Conservation (phyloP, 2,329 filamentous ascomycete species). For the Neopestalotiopsis sp. region DNA sequence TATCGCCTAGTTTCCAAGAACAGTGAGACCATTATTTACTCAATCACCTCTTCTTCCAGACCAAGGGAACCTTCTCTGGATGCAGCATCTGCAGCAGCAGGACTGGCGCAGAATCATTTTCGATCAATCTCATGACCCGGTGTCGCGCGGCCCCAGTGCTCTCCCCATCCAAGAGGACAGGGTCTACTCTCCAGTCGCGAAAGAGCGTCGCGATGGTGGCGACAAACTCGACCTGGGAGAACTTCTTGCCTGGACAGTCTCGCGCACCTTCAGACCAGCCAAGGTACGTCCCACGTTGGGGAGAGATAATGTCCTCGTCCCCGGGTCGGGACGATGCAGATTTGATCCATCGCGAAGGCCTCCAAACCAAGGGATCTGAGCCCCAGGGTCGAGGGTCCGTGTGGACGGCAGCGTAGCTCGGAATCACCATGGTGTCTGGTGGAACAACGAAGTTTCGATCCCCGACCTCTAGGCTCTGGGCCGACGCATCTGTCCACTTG, state of each 20-base stretch:
- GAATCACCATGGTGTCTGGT: constrained; percentile 27
- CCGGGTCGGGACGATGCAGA: neutral
- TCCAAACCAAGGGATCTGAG: constrained; percentile 27
- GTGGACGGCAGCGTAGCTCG: constrained; percentile 29
- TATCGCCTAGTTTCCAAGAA: too few relatives aligned
- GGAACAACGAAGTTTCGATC: constrained; percentile 16
- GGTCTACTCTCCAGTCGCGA: constrained; percentile 29
- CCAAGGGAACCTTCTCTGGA: constrained; percentile 20
- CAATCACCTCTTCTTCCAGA: constrained; percentile 15
- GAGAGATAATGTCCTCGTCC: constrained; percentile 18
- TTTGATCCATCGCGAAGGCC: constrained; percentile 31
- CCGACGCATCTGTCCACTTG: constrained; percentile 6
- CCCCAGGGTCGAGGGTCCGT: constrained; percentile 33
- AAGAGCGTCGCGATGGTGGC: constrained; percentile 22
- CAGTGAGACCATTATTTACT: neutral
- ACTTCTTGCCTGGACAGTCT: constrained; percentile 22
- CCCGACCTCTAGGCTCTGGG: neutral
- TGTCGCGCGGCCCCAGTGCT: constrained; percentile 8
- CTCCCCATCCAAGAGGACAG: constrained; percentile 24
- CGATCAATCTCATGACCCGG: constrained; percentile 16
- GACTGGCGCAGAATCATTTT: neutral
- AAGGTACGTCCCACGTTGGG: constrained; percentile 21
- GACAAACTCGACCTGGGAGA: constrained; percentile 22
- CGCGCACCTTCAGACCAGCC: constrained; percentile 28
- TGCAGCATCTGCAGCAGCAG: constrained; percentile 23